Conservation (phyloP, 306 rosid species). For the Neltuma alba region DNA sequence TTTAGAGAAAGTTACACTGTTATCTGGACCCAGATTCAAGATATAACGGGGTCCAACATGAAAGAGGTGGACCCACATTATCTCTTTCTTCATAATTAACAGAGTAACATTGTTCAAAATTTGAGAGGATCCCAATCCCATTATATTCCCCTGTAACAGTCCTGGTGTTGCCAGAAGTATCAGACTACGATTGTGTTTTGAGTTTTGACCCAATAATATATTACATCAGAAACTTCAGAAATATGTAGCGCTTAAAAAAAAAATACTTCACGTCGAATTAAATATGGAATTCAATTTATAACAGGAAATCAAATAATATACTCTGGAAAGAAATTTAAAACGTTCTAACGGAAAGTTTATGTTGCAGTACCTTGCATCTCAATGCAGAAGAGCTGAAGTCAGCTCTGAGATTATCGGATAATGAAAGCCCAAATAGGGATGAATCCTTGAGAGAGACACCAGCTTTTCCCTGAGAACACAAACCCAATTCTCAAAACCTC, state of each 20-base stretch:
- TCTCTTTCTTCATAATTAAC: background rate
- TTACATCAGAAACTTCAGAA: background rate
- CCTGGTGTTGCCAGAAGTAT: background rate
- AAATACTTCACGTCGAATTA: background rate
- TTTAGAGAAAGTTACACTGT: background rate
- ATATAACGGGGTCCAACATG: background rate
- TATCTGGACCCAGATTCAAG: background rate
- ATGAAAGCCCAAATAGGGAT: constrained; percentile 70
- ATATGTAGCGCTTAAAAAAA: background rate
- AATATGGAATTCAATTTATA: background rate
- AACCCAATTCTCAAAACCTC: constrained; percentile 16
- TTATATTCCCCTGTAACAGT: background rate
- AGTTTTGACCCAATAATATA: background rate
- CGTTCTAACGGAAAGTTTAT: background rate
- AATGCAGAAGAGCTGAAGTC: constrained; percentile 74
- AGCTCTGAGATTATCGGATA: constrained; percentile 70
- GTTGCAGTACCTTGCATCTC: constrained; percentile 66
- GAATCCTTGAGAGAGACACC: constrained; percentile 73
- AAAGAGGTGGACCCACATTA: background rate
- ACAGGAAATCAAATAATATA: background rate
- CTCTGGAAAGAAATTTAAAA: constrained; percentile 4
- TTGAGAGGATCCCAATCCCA: background rate
- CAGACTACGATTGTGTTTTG: background rate
- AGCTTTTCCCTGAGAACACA: constrained; percentile 65
- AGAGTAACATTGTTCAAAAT: background rate